Evolutionary conservation across 768 basidiomycete species (phyloP).

Genomic region (Pleurotus cornucopiae): DNA sequence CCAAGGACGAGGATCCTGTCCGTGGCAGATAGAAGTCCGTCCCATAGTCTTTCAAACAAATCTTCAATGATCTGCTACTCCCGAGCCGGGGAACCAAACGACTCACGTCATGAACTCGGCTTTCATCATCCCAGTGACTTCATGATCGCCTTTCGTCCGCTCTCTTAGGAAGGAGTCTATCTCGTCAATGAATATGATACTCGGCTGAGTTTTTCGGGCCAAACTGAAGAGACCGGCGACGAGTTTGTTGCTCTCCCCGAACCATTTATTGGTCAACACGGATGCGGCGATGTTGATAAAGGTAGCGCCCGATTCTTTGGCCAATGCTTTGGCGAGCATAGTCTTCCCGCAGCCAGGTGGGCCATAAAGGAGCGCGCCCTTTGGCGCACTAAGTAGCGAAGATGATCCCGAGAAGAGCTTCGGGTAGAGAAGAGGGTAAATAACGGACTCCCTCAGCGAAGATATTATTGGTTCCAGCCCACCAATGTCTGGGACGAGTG

Average conservation of each 20-base stretch:
- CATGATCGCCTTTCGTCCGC: conserved; percentile 85
- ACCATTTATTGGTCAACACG: conserved; percentile 78
- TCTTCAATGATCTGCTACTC: background rate
- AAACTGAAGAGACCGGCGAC: conserved; percentile 93
- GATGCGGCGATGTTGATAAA: conserved; percentile 88
- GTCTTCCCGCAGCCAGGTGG: conserved; percentile 99
- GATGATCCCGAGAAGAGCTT: conserved; percentile 80
- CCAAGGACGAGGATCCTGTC: conserved; percentile 89
- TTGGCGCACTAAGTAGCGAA: conserved; percentile 83
- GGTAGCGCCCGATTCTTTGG: conserved; percentile 94
- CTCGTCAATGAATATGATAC: conserved; percentile 98
- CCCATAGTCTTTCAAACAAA: conserved; percentile 70
- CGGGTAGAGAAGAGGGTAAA: conserved; percentile 91
- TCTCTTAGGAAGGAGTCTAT: conserved; percentile 95
- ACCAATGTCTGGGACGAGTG: conserved; percentile 69
- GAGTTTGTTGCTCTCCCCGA: conserved; percentile 90
- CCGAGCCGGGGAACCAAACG: background rate
- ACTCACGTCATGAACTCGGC: conserved; percentile 91
- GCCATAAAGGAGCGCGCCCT: conserved; percentile 93
- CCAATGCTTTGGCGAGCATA: conserved; percentile 97
- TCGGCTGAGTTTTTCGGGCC: conserved; percentile 88
- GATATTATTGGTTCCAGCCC: conserved; percentile 89
- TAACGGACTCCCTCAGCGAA: conserved; percentile 90
- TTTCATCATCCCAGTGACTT: conserved; percentile 98
- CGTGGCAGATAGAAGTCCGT: conserved; percentile 78